phyloP scores from a whole-genome alignment of 495 filamentous ascomycete species.

The Trichoderma reesei region DNA sequence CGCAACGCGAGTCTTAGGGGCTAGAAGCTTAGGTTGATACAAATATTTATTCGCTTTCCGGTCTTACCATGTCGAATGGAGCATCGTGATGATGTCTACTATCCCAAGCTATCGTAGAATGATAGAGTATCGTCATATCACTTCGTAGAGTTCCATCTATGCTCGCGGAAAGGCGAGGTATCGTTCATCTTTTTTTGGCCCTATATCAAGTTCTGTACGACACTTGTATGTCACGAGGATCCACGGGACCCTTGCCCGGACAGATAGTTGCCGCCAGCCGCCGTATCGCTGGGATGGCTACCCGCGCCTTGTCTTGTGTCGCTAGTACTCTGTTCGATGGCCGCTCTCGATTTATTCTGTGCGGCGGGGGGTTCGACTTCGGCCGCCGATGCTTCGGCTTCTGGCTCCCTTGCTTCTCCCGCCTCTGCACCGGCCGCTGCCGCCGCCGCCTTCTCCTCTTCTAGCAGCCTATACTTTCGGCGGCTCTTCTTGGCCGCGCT shows the following conservation, averaged over 20 bases:
- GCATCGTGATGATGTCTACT: neutral
- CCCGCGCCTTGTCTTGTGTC: neutral
- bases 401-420: too few relatives aligned
- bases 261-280: neutral
- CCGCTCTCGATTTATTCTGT: conserved; percentile 8
- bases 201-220: neutral
- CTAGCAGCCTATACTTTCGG: conserved; percentile 40
- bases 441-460: conserved; percentile 26
- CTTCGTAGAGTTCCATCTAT: too few relatives aligned
- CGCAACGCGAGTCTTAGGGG: conserved; percentile 7
- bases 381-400: too few relatives aligned
- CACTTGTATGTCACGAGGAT: neutral
- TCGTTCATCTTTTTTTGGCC: neutral
- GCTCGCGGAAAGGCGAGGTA: too few relatives aligned
- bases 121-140: too few relatives aligned
- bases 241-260: neutral
- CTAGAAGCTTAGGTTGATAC: conserved; percentile 33
- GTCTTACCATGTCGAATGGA: conserved; percentile 6
- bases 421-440: neutral
- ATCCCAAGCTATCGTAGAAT: too few relatives aligned
- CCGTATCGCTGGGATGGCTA: neutral
- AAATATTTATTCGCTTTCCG: conserved; percentile 15
- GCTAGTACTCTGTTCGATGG: neutral
- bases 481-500: conserved; percentile 41
- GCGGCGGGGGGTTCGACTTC: neutral